Evolutionary conservation across 805 yeast genomes (phyloP), one percentile per base, ranked within the genome.

Genomic region (Candida piceae): DNA sequence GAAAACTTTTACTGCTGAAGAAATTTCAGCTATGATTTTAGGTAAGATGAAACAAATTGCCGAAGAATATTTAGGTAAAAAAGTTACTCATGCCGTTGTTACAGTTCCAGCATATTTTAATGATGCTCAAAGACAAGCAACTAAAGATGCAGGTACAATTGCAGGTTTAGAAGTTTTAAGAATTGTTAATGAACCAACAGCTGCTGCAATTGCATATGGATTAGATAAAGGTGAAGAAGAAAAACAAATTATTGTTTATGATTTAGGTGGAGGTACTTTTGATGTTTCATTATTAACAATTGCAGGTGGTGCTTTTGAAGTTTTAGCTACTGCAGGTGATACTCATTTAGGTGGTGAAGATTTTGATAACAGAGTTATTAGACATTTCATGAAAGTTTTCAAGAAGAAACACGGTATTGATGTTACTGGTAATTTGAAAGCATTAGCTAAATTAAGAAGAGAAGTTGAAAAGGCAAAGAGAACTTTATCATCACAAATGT

Each of bases 401-500:
- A 87, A 89, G 78, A 85, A 93, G 80, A 90, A 90, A 74, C 80
- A 88, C 64, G 76, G 76, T 57, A 81, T 86, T 57, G 97, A 93
- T 64, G 71, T 90, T 47, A 64, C 85, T 49, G 71, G 75, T 43
- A 88, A 87, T 70, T 74, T 79, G 53, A 84, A 88, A 70, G 89
- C 97, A 29, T 67, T 89, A 56, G 85, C 95, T 55, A 87, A 90
- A 71, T 78, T 89, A 60, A 89, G 90, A 81, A 84, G 96, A 62
- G 97, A 90, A 64, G 95, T 88, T 62, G 97, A 89, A 74, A 87
- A 93, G 76, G 97, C 97, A 38, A 90, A 90, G 79, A 84, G 98
- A 72, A 80, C 95, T 29, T 74, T 90, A 60, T 89, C 97, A 16
- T 82, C 95, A 42, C 96, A 90, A 67, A 87, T 89, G 76, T 87